Percentiles rank a stretch among this genome's conserved stretches.
Evolutionary conservation across 2,329 filamentous ascomycete genomes (phyloP).

Genomic region (Cladosporium phlei): DNA sequence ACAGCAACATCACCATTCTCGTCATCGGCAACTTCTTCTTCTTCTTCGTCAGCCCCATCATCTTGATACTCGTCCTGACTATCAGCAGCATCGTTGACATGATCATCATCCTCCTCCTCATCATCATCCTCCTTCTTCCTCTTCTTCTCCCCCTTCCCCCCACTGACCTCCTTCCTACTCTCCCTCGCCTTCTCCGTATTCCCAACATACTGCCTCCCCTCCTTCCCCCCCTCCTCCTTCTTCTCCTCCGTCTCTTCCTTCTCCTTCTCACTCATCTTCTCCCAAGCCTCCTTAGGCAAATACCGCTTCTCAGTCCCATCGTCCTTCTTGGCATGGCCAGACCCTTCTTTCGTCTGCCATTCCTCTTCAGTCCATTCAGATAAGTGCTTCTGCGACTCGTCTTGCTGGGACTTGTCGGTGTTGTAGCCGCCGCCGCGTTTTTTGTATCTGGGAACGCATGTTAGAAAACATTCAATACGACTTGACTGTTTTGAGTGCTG

Average conservation of each 20-base stretch:
- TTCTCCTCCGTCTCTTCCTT: conserved; percentile 41
- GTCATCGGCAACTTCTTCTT: conserved; percentile 31
- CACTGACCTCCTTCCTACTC: conserved; percentile 35
- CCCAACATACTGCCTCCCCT: conserved; percentile 42
- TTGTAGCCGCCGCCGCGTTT: conserved; percentile 45
- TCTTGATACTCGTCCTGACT: conserved; percentile 24
- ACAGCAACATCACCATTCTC: conserved; percentile 23
- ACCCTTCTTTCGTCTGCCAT: conserved; percentile 48
- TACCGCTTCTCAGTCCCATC: conserved; percentile 44
- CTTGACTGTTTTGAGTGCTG: too few relatives aligned
- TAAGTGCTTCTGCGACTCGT: conserved; percentile 42
- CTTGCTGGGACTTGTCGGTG: conserved; percentile 40
- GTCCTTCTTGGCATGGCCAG: conserved; percentile 39
- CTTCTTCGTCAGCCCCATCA: conserved; percentile 20
- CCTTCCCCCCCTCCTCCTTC: conserved; percentile 35
- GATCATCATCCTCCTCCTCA: conserved; percentile 11
- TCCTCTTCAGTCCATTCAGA: conserved; percentile 46
- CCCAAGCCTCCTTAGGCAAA: conserved; percentile 46
- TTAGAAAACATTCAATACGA: too few relatives aligned
- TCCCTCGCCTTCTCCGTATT: conserved; percentile 42
- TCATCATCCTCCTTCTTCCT: conserved; percentile 21
- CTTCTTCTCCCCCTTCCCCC: conserved; percentile 23
- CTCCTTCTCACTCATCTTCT: conserved; percentile 43
- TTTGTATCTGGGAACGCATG: conserved; percentile 34
- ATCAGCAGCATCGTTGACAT: conserved; percentile 25